phyloP scores from a whole-genome alignment of 768 basidiomycete species.

The Boletus vinaceobasis region DNA sequence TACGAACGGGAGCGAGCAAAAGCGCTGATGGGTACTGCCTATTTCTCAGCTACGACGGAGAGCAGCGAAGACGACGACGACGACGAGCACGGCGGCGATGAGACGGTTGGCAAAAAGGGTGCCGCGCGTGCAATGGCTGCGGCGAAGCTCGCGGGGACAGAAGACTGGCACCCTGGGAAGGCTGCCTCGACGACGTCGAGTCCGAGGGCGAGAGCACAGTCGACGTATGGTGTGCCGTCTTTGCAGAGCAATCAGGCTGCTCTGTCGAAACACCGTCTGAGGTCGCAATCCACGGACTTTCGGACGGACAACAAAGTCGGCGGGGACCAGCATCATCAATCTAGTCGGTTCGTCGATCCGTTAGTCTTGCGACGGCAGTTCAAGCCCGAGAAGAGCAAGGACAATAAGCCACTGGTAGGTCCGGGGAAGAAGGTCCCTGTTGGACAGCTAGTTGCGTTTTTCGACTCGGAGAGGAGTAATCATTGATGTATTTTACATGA shows the following conservation, averaged over 20 bases:
- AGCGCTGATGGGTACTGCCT: slow-evolving; percentile 38
- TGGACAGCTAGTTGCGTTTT: slow-evolving; percentile 80
- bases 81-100: slow-evolving; percentile 31
- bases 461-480: slow-evolving; percentile 44
- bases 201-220: slow-evolving; percentile 52
- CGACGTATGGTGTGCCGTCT: slow-evolving; percentile 45
- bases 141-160: slow-evolving; percentile 31
- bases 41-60: slow-evolving; percentile 40
- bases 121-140: slow-evolving; percentile 32
- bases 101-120: slow-evolving; percentile 57
- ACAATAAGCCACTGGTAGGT: slow-evolving; percentile 37
- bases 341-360: slow-evolving; percentile 70
- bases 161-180: slow-evolving; percentile 15
- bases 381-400: slow-evolving; percentile 39
- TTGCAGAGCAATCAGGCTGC: slow-evolving; percentile 29
- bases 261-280: slow-evolving; percentile 28
- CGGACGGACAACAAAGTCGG: slow-evolving; percentile 17
- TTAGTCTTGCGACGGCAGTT: slow-evolving; percentile 65
- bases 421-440: slow-evolving; percentile 63
- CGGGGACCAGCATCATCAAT: slow-evolving; percentile 9
- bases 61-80: slow-evolving; percentile 38
- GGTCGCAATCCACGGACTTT: slow-evolving; percentile 40
- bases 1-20: slow-evolving; percentile 27
- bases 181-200: slow-evolving; percentile 7
- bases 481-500: not conserved